A percentile compares a stretch with the other conserved stretches of the same genome.
phyloP scores from a whole-genome alignment of 2,329 filamentous ascomycete genomes.

The Massarina eburnea region DNA sequence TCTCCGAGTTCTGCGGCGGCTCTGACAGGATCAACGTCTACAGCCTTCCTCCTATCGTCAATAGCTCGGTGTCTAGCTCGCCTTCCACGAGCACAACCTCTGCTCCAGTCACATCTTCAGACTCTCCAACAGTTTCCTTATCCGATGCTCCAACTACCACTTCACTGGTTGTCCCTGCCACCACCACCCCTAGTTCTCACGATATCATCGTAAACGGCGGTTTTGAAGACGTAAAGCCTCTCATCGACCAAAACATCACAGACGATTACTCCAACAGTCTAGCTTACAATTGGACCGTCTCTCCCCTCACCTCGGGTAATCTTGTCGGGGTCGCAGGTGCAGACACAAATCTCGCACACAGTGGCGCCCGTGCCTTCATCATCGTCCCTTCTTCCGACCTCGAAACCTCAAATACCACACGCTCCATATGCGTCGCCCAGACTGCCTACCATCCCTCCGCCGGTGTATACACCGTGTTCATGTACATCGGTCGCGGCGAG shows the following conservation, averaged over 20 bases:
- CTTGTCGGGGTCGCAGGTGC: neutral
- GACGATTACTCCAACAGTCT: neutral
- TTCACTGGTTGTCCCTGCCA: neutral
- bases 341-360: neutral
- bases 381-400: neutral
- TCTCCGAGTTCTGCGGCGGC: conserved; percentile 3
- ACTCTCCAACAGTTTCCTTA: neutral
- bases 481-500: neutral
- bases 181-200: neutral
- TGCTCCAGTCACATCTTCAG: neutral
- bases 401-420: neutral
- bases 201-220: neutral
- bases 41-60: neutral
- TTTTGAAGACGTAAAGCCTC: neutral
- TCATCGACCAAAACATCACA: too few relatives aligned
- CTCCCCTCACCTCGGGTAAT: neutral
- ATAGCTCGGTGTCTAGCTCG: neutral
- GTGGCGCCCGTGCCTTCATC: neutral
- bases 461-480: neutral
- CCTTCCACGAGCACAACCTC: neutral
- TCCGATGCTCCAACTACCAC: neutral
- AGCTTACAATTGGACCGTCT: neutral
- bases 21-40: conserved; percentile 1
- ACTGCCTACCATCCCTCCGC: neutral
- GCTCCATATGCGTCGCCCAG: neutral